phyloP scores from a whole-genome alignment of 1,284 basidiomycete species.

The Thelephora terrestris region DNA sequence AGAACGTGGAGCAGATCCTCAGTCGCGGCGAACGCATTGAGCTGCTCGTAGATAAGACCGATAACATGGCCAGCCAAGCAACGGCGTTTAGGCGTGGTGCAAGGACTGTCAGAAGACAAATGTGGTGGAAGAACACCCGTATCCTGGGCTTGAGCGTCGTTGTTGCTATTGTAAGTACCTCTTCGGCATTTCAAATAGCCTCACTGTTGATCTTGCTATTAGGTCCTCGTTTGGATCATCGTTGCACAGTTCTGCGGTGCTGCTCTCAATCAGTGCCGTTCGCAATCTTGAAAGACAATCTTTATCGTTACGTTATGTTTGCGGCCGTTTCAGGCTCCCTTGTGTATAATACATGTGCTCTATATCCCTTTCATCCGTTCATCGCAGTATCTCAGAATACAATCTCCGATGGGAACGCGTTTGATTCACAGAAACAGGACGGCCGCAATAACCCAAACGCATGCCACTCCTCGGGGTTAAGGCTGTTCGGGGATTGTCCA shows the following conservation, averaged over 20 bases:
- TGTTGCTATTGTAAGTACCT: conserved; percentile 62
- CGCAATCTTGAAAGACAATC: conserved; percentile 15
- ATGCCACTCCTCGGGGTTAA: no score
- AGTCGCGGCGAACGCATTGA: conserved; percentile 93
- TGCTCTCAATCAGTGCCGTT: conserved; percentile 53
- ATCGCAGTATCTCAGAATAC: no score
- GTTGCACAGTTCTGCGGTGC: conserved; percentile 83
- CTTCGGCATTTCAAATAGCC: conserved; percentile 3
- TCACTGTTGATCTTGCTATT: conserved; percentile 8
- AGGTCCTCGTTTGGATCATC: conserved; percentile 74
- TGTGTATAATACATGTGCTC: no score
- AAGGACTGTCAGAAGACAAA: conserved; percentile 76
- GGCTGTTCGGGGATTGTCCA: conserved; percentile 49
- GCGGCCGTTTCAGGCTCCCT: no score
- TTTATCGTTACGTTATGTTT: no score
- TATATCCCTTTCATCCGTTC: no score
- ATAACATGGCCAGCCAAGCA: conserved; percentile 90
- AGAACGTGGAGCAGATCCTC: conserved; percentile 92
- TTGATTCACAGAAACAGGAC: no score
- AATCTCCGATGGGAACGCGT: no score
- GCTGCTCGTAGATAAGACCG: conserved; percentile 94
- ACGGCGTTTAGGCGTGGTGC: conserved; percentile 94
- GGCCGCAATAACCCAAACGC: no score
- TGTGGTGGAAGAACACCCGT: conserved; percentile 95
- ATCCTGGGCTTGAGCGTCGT: conserved; percentile 63